Evolutionary conservation across 768 basidiomycete species (phyloP).

Genomic region (Clitopilus passeckerianus): DNA sequence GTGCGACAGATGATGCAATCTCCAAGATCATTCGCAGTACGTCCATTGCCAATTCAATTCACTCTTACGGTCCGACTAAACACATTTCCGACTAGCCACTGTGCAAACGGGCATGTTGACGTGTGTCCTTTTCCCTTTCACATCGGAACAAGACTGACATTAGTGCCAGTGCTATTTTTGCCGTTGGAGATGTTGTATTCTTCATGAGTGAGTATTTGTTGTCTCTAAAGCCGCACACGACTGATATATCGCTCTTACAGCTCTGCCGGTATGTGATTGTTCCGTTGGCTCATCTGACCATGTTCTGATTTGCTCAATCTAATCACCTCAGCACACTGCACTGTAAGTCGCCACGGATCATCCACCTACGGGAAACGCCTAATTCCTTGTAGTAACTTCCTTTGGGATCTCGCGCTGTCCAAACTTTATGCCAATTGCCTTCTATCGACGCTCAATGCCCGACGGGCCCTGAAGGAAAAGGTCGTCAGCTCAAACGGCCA

Average conservation of each 20-base stretch:
- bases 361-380: neutral
- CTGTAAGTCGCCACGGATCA: slow-evolving; percentile 23
- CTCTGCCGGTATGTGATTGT: slow-evolving; percentile 26
- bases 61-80: neutral
- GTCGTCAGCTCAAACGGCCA: slow-evolving; percentile 18
- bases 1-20: slow-evolving; percentile 27
- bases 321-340: slow-evolving; percentile 29
- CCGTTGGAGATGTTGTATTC: slow-evolving; percentile 38
- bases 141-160: neutral
- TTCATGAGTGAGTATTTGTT: slow-evolving; percentile 32
- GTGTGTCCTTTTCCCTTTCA: slow-evolving; percentile 11
- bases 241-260: slow-evolving; percentile 12
- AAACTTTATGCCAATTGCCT: slow-evolving; percentile 47
- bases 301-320: neutral
- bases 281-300: neutral
- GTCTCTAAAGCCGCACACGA: neutral
- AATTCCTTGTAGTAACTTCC: slow-evolving; percentile 31
- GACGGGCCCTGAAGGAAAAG: slow-evolving; percentile 25
- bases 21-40: slow-evolving; percentile 26
- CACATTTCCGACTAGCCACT: slow-evolving; percentile 20
- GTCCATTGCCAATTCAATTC: neutral
- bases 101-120: slow-evolving; percentile 40
- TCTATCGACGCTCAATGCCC: slow-evolving; percentile 43
- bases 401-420: slow-evolving; percentile 43
- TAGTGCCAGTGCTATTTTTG: slow-evolving; percentile 30